Conservation (phyloP, 805 yeast genomes). For the Saccharomycopsis olivae region DNA sequence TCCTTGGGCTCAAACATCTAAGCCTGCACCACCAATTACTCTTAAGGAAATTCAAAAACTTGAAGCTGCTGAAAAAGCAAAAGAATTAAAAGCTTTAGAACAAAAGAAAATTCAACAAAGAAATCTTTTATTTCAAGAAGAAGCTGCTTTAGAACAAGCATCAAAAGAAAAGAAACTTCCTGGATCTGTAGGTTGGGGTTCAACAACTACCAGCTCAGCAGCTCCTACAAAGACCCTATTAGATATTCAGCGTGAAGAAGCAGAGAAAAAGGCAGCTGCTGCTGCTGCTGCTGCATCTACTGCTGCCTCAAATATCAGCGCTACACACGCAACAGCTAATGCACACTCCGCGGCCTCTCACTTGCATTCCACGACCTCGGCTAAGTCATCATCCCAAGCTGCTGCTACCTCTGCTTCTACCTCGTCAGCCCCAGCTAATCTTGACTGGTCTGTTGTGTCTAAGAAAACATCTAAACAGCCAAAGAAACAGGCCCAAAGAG, state of each 20-base stretch:
- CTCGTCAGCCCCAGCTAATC: conserved; percentile 21
- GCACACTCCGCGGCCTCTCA: conserved; percentile 17
- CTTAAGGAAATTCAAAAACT: conserved; percentile 40
- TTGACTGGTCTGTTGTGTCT: conserved; percentile 25
- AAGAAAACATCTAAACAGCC: conserved; percentile 5
- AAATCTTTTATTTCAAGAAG: conserved; percentile 19
- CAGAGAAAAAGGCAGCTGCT: conserved; percentile 22
- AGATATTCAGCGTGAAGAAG: conserved; percentile 55
- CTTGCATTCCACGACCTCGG: too few relatives aligned
- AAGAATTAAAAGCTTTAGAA: conserved; percentile 28
- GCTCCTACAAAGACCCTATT: conserved; percentile 41
- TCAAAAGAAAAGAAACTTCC: conserved; percentile 24
- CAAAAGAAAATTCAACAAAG: conserved; percentile 19
- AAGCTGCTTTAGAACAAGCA: conserved; percentile 17
- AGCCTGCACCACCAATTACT: conserved; percentile 23
- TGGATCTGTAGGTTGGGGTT: conserved; percentile 31
- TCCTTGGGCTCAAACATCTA: conserved; percentile 41
- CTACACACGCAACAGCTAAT: conserved; percentile 14
- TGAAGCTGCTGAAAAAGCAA: conserved; percentile 37
- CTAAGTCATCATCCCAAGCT: too few relatives aligned
- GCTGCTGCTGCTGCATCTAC: conserved; percentile 18
- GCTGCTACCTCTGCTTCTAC: conserved; percentile 9
- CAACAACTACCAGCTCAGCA: conserved; percentile 18
- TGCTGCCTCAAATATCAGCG: conserved; percentile 17
- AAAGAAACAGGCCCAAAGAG: too few relatives aligned